A percentile compares a stretch with the other conserved stretches of the same genome.
Conservation (phyloP, 257 asterid genomes). For the Fraxinus excelsior region DNA sequence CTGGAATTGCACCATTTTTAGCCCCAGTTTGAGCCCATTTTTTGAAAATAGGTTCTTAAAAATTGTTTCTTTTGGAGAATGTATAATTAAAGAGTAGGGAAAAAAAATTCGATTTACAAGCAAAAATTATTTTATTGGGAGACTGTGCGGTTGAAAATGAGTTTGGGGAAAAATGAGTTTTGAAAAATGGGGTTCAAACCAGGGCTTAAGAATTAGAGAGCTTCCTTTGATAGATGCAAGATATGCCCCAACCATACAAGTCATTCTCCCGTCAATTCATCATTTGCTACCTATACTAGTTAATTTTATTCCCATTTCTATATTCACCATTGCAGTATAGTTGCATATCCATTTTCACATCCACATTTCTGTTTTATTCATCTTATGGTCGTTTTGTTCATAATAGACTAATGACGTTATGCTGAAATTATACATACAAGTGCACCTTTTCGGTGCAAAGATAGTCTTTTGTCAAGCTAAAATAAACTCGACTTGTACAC, state of each 20-base stretch:
- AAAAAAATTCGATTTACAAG: no score
- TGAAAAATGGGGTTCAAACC: no score
- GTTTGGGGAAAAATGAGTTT: no score
- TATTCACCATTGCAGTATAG: not conserved
- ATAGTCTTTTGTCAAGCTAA: not conserved
- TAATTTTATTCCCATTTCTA: not conserved
- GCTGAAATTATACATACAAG: slow-evolving; percentile 11
- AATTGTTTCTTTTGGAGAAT: no score
- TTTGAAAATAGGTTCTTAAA: no score
- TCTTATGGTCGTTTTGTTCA: not conserved
- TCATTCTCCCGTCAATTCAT: not conserved
- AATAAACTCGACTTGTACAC: not conserved
- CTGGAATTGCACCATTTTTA: not conserved
- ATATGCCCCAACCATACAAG: not conserved
- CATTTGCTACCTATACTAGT: not conserved
- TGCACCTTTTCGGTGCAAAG: not conserved
- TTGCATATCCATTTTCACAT: no score
- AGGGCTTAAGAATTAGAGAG: not conserved
- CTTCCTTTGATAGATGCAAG: not conserved
- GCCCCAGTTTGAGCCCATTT: no score
- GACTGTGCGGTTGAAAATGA: no score
- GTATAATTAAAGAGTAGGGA: no score
- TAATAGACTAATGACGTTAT: slow-evolving; percentile 15
- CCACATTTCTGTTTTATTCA: not conserved
- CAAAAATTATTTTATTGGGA: no score